phyloP scores from a whole-genome alignment of 139 green algal species.

The Picochlorum sp. region DNA sequence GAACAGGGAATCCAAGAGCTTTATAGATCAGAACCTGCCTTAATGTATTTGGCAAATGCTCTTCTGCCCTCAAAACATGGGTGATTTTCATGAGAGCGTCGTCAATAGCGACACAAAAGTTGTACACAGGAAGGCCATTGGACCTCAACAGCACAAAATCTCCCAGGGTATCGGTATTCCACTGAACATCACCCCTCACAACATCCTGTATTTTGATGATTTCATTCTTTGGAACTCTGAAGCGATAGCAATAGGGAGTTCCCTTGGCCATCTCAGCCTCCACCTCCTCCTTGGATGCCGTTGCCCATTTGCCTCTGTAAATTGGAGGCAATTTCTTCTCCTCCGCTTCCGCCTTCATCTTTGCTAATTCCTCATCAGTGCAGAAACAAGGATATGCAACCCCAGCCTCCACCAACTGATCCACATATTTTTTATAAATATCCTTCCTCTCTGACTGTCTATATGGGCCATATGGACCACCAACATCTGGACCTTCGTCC shows the following conservation, averaged over 20 bases:
- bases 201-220: constrained; percentile 51
- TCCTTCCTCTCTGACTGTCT: constrained; percentile 87
- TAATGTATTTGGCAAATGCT: constrained; percentile 99
- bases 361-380: constrained; percentile 88
- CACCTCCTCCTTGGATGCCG: constrained; percentile 74
- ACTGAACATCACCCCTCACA: constrained; percentile 84
- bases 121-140: constrained; percentile 98
- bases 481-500: constrained; percentile 93
- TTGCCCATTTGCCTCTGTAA: constrained; percentile 91
- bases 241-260: constrained; percentile 83
- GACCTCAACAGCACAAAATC: constrained; percentile 97
- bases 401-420: constrained; percentile 76
- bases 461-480: constrained; percentile 82
- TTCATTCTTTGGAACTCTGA: constrained; percentile 74
- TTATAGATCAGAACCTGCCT: constrained; percentile 90
- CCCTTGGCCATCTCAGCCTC: constrained; percentile 69
- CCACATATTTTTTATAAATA: constrained; percentile 86
- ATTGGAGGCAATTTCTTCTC: constrained; percentile 87
- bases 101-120: constrained; percentile 98
- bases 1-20: constrained; percentile 75
- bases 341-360: constrained; percentile 85
- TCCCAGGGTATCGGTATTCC: constrained; percentile 95
- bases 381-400: constrained; percentile 97
- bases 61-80: constrained; percentile 94
- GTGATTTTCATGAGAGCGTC: constrained; percentile 95